Evolutionary conservation across 2,329 filamentous ascomycete species (phyloP), one percentile per base, ranked within the genome.

Genomic region (Gliomastix tumulicola): DNA sequence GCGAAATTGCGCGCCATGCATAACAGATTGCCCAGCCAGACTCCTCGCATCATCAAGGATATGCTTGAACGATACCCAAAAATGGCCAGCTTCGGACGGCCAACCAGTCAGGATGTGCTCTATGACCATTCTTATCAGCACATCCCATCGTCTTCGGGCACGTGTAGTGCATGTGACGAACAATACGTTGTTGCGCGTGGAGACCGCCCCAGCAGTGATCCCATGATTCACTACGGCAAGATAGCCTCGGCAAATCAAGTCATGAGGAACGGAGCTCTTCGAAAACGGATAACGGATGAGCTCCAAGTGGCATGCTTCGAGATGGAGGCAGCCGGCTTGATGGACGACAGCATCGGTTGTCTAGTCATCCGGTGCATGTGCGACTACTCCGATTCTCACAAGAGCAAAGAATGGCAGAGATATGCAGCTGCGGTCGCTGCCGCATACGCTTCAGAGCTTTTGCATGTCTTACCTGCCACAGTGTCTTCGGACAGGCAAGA

Each of bases 311-410:
- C 47, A 1, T 51, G 49, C 9, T 45, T 54, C 21, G 53, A 55
- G 34, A 56, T 54, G 53, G 51, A 54, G 28, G 48, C 47, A 0
- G 51, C 53, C 1, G 53, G 53, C 2, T 21, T 54, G 1, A 43
- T 45, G 36, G 41, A 44, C 7, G 39, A 38, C n/a, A n/a, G n/a
- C 1, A 42, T 57, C 4, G 49, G 49, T 2, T 62, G 53, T 25
- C 33, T 63, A 2, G 45, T 55, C 0, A 56, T 65, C 16, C 49
- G 57, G 6, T 59, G 59, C 1, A 56, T 64, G 3, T 64, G 53
- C 23, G 55, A 60, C 32, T 37, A 0, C 43, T 57, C 6, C 51
- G 49, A 1, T 62, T 53, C 48, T 1, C 59, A 63, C 40, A 65
- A 64, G 39, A 52, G 48, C 28, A 53, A 64, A 7, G 16, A 18